Conservation (phyloP, 2,329 filamentous ascomycete species). For the Shiraia sp. region DNA sequence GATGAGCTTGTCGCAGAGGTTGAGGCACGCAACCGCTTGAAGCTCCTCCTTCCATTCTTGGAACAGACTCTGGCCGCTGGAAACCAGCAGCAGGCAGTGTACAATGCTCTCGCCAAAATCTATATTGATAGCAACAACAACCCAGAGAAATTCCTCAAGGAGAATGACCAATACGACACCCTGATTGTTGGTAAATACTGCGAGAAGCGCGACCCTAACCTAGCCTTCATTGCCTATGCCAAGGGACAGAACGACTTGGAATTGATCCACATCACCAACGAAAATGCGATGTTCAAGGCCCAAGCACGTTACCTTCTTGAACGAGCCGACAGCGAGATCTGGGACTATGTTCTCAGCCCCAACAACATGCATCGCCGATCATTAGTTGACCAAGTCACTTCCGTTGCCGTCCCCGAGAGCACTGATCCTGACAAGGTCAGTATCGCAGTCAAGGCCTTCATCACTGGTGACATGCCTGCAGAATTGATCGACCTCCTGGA, state of each 20-base stretch:
- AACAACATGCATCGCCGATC: slow-evolving; percentile 96
- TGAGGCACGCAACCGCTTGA: slow-evolving; percentile 92
- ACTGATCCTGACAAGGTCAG: slow-evolving; percentile 94
- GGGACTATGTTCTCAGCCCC: slow-evolving; percentile 90
- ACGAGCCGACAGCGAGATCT: slow-evolving; percentile 85
- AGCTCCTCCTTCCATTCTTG: slow-evolving; percentile 93
- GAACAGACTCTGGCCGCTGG: slow-evolving; percentile 87
- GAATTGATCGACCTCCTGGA: slow-evolving; percentile 97
- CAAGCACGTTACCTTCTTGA: slow-evolving; percentile 94
- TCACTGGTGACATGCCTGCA: slow-evolving; percentile 84
- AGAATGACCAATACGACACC: slow-evolving; percentile 96
- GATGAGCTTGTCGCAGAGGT: slow-evolving; percentile 93
- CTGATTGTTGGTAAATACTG: slow-evolving; percentile 95
- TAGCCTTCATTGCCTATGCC: slow-evolving; percentile 91
- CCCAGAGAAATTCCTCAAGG: slow-evolving; percentile 94
- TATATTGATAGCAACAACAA: slow-evolving; percentile 99
- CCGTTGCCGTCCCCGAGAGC: slow-evolving; percentile 76
- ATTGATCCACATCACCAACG: slow-evolving; percentile 96
- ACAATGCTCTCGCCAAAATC: slow-evolving; percentile 97
- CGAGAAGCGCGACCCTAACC: slow-evolving; percentile 95
- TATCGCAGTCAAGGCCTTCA: slow-evolving; percentile 89
- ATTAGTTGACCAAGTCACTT: slow-evolving; percentile 93
- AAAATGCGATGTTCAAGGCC: slow-evolving; percentile 99
- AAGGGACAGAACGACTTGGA: slow-evolving; percentile 98
- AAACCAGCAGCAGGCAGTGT: slow-evolving; percentile 95